Evolutionary conservation across 345 rosid genomes (phyloP), one percentile per base, ranked within the genome.

Genomic region (Salix exigua): DNA sequence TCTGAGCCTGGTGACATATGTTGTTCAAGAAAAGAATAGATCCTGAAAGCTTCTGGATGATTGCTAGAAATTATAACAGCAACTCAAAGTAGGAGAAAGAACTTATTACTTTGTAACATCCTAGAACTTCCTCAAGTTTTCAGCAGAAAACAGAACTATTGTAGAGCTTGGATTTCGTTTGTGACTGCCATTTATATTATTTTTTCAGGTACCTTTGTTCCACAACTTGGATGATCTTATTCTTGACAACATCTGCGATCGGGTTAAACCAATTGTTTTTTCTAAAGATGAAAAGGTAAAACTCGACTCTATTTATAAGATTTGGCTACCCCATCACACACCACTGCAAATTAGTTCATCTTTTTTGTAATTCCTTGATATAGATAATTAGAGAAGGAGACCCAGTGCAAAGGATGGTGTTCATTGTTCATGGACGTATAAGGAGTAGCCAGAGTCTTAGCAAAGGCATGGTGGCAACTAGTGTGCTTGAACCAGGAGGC

Each of bases 341-440:
- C 3, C n/a, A 19, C 14, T 72, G 19, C 68, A 4, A 38, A 74
- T 30, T 37, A 70, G 30, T 55, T 18, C 65, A 1, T 38, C 0
- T 18, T 44, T 46, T 30, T 40, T 0, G 14, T 26, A 19, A 44
- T 68, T 67, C 48, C 31, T 0, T 40, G 68, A 35, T 61, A 76
- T 87, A 95, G 97, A 89, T 95, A 68, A 89, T 90, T n/a, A 85
- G 99, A 5, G 99, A 95, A 87, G 97, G 97, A 35, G 99, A 95
- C 77, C 99, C 94, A 1, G 99, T 95, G 73, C 89, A 77, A 75
- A 87, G 91, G 71, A 91, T 95, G 90, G 80, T 91, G 70, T 91
- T 95, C 78, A 72, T 95, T 0, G 89, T 91, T 46, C 83, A 82
- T 0, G 97, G 99, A 9, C 82, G 79, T 17, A 85, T 85, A 30